Evolutionary conservation across 192 early-diverging fungal species (phyloP).

Genomic region (Entophlyctis luteolus): DNA sequence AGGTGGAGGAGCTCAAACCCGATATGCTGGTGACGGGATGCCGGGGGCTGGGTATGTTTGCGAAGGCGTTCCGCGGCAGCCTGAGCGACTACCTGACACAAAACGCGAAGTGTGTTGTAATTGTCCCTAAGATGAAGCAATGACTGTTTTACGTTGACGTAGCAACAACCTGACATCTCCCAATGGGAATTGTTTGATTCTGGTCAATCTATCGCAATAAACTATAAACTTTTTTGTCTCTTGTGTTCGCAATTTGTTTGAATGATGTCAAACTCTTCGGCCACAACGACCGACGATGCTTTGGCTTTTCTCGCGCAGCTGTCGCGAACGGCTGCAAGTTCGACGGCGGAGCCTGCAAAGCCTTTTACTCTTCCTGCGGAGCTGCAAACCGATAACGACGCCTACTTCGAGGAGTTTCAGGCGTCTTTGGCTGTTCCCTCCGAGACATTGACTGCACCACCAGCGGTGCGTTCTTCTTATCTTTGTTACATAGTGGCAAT

Average conservation of each 20-base stretch:
- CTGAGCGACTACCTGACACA: conserved; percentile 43
- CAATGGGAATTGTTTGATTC: too few species aligned
- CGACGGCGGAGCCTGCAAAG: neutral
- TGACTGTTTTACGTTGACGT: too few species aligned
- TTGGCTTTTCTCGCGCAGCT: neutral
- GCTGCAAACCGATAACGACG: neutral
- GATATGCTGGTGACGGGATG: conserved; percentile 25
- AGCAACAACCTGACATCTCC: too few species aligned
- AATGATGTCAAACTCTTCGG: too few species aligned
- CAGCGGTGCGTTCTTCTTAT: neutral
- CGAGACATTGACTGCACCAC: neutral
- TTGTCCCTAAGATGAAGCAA: conserved; percentile 20
- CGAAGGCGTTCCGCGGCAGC: conserved; percentile 37
- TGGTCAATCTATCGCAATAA: too few species aligned
- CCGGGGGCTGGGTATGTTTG: conserved; percentile 10
- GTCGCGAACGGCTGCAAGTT: neutral
- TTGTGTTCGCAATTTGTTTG: too few species aligned
- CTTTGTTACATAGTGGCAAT: neutral
- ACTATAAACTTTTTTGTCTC: too few species aligned
- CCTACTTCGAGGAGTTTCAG: conserved; percentile 20
- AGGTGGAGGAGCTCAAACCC: conserved; percentile 28
- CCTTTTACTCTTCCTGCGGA: neutral
- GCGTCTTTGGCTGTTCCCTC: neutral
- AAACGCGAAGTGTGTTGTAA: conserved; percentile 23
- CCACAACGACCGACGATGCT: neutral